A percentile compares a stretch with the other conserved stretches of the same genome.
Conservation (phyloP, 2,329 filamentous ascomycete genomes). For the Monosporascus ibericus region DNA sequence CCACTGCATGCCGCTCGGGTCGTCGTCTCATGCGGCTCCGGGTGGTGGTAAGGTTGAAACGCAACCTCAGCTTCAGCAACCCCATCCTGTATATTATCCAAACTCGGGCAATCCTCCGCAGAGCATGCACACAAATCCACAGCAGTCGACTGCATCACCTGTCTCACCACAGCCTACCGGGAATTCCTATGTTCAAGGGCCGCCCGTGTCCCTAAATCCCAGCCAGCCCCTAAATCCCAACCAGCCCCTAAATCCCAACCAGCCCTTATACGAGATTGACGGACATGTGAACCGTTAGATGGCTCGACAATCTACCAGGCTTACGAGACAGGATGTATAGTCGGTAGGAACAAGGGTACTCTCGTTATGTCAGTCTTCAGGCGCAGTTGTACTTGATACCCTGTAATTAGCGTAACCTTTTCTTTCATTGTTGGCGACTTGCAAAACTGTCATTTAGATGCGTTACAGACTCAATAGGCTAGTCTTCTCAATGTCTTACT, state of each 20-base stretch:
- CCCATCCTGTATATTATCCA: slow-evolving; percentile 1
- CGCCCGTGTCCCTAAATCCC: slow-evolving; percentile 7
- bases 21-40: slow-evolving; percentile 13
- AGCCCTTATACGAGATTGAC: slow-evolving; percentile 15
- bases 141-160: slow-evolving; percentile 10
- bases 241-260: slow-evolving; percentile 6
- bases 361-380: background rate
- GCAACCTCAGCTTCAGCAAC: slow-evolving; percentile 18
- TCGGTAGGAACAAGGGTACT: background rate
- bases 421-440: background rate
- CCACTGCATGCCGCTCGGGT: slow-evolving; percentile 28
- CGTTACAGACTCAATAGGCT: background rate
- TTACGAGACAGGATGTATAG: no score
- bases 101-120: slow-evolving; percentile 1
- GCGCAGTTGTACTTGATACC: background rate
- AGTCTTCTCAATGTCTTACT: no score
- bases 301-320: background rate
- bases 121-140: slow-evolving; percentile 5
- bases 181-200: slow-evolving; percentile 8
- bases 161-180: slow-evolving; percentile 13
- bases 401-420: background rate
- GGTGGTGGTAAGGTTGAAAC: slow-evolving; percentile 18
- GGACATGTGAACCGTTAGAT: slow-evolving; percentile 1
- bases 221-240: slow-evolving; percentile 10
- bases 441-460: background rate